These are phyloP conservation scores for Echites panduratus DNA, from an alignment of 257 asterid species.

Conservation along the genomic window DNA sequence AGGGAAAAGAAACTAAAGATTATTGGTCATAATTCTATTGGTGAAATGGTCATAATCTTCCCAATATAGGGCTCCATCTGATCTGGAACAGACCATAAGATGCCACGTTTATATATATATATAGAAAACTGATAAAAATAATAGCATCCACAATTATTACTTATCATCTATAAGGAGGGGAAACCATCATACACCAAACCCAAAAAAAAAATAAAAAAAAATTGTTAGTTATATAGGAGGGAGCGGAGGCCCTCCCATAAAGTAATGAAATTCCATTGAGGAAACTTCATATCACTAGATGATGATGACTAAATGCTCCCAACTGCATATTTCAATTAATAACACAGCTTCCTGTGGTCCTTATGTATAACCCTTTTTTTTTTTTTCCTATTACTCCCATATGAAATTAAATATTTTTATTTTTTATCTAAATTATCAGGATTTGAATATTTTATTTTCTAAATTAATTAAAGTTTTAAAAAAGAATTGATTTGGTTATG, in stretches of 20 bases:
- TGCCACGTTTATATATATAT: slow-evolving; percentile 21
- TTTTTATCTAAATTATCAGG: too few species aligned
- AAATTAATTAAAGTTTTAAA: too few species aligned
- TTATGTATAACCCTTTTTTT: not conserved
- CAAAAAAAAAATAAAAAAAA: too few species aligned
- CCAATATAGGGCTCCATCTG: slow-evolving; percentile 4
- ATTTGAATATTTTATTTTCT: too few species aligned
- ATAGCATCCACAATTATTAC: slow-evolving; percentile 13
- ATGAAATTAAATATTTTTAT: too few species aligned
- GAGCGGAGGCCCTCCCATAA: slow-evolving; percentile 11
- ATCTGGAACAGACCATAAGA: slow-evolving; percentile 19
- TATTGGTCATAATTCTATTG: too few species aligned
- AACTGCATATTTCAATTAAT: not conserved
- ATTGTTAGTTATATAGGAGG: not conserved
- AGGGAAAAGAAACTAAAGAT: not conserved
- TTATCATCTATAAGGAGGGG: not conserved
- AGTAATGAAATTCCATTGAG: slow-evolving; percentile 8
- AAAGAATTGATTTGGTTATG: too few species aligned
- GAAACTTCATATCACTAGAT: slow-evolving; percentile 12
- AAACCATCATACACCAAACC: slow-evolving; percentile 6
- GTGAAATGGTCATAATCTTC: slow-evolving; percentile 9
- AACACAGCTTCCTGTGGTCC: slow-evolving; percentile 12
- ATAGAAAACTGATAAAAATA: not conserved
- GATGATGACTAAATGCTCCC: slow-evolving; percentile 7
- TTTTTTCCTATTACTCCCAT: not conserved